phyloP scores from a whole-genome alignment of 31 red algal genomes.

The Porphyra umbilicalis region DNA sequence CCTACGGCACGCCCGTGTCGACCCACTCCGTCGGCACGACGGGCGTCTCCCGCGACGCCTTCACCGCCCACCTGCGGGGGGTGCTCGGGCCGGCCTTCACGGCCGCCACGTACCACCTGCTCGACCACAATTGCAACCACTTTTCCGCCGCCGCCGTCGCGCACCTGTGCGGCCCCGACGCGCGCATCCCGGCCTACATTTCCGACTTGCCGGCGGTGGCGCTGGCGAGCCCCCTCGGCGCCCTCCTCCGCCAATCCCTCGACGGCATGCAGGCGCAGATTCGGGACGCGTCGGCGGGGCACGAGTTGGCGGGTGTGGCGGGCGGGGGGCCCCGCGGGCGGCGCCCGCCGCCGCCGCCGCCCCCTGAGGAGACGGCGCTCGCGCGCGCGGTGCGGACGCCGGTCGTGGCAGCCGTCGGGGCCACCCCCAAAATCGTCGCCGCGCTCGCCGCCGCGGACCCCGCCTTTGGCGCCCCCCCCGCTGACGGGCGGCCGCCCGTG shows the following conservation, averaged over 20 bases:
- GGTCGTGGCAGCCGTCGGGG: background rate
- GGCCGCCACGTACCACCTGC: conserved; percentile 59
- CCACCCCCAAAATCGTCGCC: conserved; percentile 9
- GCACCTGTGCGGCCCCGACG: conserved; percentile 39
- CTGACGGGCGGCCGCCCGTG: background rate
- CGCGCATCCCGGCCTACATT: conserved; percentile 66
- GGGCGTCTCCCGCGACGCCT: conserved; percentile 22
- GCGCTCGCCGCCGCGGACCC: conserved; percentile 4
- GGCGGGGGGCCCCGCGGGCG: background rate
- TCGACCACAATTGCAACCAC: conserved; percentile 91
- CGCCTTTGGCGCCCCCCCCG: background rate
- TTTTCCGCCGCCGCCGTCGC: conserved; percentile 55
- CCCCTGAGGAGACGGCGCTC: background rate
- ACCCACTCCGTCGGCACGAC: conserved; percentile 46
- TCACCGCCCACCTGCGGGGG: conserved; percentile 45
- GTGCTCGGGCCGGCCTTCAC: conserved; percentile 29
- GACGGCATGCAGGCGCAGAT: conserved; percentile 50
- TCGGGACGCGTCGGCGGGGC: conserved; percentile 35
- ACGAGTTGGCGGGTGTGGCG: conserved; percentile 12
- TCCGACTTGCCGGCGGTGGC: conserved; percentile 64
- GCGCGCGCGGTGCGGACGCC: conserved; percentile 1
- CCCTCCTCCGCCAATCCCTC: conserved; percentile 56
- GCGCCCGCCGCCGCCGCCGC: background rate
- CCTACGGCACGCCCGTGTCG: conserved; percentile 56
- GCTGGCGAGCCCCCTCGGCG: conserved; percentile 59